These are phyloP conservation scores for Podospora fimiseda DNA, from an alignment of 495 filamentous ascomycete genomes.

Conservation along the genomic window DNA sequence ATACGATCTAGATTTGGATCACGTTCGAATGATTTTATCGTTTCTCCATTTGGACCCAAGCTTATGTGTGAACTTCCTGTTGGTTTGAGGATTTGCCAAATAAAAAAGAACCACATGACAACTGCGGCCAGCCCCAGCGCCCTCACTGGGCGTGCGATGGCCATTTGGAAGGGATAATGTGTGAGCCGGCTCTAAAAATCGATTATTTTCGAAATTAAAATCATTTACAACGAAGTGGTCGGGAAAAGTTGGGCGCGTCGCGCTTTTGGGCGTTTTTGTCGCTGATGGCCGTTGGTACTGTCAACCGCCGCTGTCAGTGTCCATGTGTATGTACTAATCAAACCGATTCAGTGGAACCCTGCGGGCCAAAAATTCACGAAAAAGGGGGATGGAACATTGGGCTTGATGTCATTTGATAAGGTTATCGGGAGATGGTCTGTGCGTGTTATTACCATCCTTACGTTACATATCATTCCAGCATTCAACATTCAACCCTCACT, in stretches of 20 bases:
- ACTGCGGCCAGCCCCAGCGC: constrained; percentile 65
- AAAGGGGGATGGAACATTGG: not conserved
- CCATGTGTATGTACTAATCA: too few relatives aligned
- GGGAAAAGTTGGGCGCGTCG: too few relatives aligned
- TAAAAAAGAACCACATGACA: constrained; percentile 64
- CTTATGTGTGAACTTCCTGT: constrained; percentile 18
- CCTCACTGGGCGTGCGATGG: constrained; percentile 74
- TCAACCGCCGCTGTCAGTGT: too few relatives aligned
- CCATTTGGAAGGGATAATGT: too few relatives aligned
- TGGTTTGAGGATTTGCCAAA: constrained; percentile 62
- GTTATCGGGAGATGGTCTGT: not conserved
- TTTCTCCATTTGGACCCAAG: constrained; percentile 23
- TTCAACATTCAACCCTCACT: too few relatives aligned
- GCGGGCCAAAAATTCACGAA: not conserved
- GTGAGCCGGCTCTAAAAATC: too few relatives aligned
- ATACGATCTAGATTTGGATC: constrained; percentile 83
- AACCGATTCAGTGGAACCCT: not conserved
- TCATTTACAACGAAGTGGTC: too few relatives aligned
- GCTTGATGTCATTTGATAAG: not conserved
- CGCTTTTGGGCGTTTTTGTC: not conserved
- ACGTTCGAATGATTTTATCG: constrained; percentile 47
- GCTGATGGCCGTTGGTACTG: not conserved
- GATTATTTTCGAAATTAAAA: too few relatives aligned
- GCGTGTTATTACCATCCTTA: not conserved
- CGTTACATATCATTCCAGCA: not conserved